These are phyloP conservation scores for Suhomyces sp. DNA, from an alignment of 805 yeast genomes.

Conservation along the genomic window DNA sequence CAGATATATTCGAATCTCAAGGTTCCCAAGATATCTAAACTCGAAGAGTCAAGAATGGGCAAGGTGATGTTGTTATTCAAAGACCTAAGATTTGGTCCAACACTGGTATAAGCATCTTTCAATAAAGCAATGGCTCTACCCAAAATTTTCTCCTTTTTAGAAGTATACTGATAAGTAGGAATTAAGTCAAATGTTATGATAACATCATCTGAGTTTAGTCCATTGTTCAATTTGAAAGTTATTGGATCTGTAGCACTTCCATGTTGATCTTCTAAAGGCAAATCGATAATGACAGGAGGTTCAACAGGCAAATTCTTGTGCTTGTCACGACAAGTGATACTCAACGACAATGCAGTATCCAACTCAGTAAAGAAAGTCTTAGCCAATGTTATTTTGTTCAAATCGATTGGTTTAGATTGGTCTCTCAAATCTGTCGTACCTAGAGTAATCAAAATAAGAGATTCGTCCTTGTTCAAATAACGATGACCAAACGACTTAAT, in stretches of 20 bases:
- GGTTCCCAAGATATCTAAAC: constrained; percentile 74
- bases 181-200: constrained; percentile 78
- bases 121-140: constrained; percentile 85
- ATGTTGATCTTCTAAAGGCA: constrained; percentile 79
- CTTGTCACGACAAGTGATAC: constrained; percentile 46
- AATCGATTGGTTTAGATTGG: constrained; percentile 55
- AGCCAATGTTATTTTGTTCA: constrained; percentile 72
- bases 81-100: constrained; percentile 67
- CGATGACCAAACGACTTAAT: constrained; percentile 86
- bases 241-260: constrained; percentile 73
- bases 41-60: constrained; percentile 72
- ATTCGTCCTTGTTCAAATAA: constrained; percentile 61
- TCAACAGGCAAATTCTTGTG: constrained; percentile 35
- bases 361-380: constrained; percentile 78
- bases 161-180: constrained; percentile 71
- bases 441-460: constrained; percentile 74
- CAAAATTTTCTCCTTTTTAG: constrained; percentile 43
- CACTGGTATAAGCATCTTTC: constrained; percentile 58
- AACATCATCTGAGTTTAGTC: constrained; percentile 49
- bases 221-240: constrained; percentile 58
- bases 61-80: constrained; percentile 63
- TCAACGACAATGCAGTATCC: constrained; percentile 82
- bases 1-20: constrained; percentile 72
- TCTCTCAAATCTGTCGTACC: constrained; percentile 83
- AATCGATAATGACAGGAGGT: constrained; percentile 64